Conservation (phyloP, 2,329 filamentous ascomycete species). For the Xylariaceae sp. region DNA sequence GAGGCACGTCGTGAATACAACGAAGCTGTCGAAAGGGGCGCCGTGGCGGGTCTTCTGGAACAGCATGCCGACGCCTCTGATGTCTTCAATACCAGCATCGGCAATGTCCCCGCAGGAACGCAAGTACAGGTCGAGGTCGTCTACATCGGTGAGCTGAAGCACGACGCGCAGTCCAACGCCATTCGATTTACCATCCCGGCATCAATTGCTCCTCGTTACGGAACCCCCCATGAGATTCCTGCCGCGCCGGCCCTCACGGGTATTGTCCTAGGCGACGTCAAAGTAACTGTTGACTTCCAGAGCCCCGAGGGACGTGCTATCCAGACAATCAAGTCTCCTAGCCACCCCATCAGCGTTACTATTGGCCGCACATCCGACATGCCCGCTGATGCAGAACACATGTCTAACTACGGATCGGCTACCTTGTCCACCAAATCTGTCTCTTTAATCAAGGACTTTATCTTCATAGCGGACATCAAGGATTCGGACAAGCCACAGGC, state of each 20-base stretch:
- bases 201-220: conserved; percentile 17
- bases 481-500: conserved; percentile 11
- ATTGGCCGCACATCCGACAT: conserved; percentile 16
- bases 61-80: conserved; percentile 14
- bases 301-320: conserved; percentile 12
- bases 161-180: conserved; percentile 14
- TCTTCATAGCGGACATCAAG: conserved; percentile 11
- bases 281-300: conserved; percentile 11
- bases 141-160: conserved; percentile 16
- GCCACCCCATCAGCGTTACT: conserved; percentile 12
- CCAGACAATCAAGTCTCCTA: conserved; percentile 15
- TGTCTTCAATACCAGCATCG: conserved; percentile 14
- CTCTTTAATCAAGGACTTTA: conserved; percentile 13
- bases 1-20: conserved; percentile 14
- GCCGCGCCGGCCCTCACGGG: not conserved
- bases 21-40: conserved; percentile 5
- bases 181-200: conserved; percentile 18
- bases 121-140: conserved; percentile 11
- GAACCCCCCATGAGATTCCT: not conserved
- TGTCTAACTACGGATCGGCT: conserved; percentile 11
- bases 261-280: not conserved
- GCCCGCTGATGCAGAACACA: conserved; percentile 3
- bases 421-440: conserved; percentile 10
- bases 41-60: conserved; percentile 12
- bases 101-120: conserved; percentile 7